Percentiles rank a stretch among this genome's conserved stretches.
These are phyloP conservation scores for Pseudogymnoascus sp. DNA, from an alignment of 2,329 filamentous ascomycete genomes.

Conservation along the genomic window DNA sequence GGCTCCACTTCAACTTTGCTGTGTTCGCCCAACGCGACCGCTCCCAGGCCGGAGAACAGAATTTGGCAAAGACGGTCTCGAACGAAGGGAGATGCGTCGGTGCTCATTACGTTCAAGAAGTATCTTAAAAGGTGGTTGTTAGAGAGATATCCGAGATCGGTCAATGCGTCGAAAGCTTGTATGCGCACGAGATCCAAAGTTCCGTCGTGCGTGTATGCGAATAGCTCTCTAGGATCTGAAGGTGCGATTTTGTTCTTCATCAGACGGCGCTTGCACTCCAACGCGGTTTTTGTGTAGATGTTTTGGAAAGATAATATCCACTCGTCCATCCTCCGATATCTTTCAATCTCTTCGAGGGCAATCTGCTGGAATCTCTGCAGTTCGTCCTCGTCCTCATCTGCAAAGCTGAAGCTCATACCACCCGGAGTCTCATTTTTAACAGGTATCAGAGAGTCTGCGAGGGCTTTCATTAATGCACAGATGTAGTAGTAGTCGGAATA, in stretches of 20 bases:
- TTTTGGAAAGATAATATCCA: constrained; percentile 63
- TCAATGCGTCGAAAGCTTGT: constrained; percentile 55
- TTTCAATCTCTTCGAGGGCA: constrained; percentile 55
- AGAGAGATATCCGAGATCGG: constrained; percentile 54
- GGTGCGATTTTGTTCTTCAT: constrained; percentile 58
- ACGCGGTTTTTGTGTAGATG: constrained; percentile 53
- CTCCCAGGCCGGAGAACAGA: constrained; percentile 51
- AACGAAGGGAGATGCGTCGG: constrained; percentile 55
- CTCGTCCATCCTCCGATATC: constrained; percentile 59
- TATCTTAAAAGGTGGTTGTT: constrained; percentile 48
- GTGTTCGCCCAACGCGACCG: constrained; percentile 55
- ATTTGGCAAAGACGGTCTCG: constrained; percentile 51
- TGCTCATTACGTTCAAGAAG: constrained; percentile 50
- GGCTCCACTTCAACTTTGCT: constrained; percentile 22
- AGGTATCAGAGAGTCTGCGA: constrained; percentile 51
- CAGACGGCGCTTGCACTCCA: constrained; percentile 52
- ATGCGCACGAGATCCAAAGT: constrained; percentile 55
- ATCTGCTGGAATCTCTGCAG: constrained; percentile 33
- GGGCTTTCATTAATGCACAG: constrained; percentile 62
- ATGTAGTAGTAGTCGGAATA: constrained; percentile 89
- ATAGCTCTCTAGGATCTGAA: constrained; percentile 45
- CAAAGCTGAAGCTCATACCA: constrained; percentile 31
- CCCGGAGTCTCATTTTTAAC: constrained; percentile 26
- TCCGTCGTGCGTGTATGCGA: constrained; percentile 57
- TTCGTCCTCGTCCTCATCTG: constrained; percentile 37